A percentile compares a stretch with the other conserved stretches of the same genome.
phyloP scores from a whole-genome alignment of 2,329 filamentous ascomycete species.

The Cordyceps pruinosa region DNA sequence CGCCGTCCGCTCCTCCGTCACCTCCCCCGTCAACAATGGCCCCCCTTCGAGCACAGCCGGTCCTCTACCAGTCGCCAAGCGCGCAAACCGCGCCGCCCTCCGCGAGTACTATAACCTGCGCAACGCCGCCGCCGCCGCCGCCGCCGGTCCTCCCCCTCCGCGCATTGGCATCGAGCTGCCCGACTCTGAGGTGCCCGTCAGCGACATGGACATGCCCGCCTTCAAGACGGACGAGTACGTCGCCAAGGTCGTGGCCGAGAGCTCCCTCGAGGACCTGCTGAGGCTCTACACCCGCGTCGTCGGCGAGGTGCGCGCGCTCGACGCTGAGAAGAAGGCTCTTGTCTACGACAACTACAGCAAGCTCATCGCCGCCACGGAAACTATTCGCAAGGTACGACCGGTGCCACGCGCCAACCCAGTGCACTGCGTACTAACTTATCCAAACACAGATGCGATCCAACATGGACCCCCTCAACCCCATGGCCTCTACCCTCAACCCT shows the following conservation, averaged over 20 bases:
- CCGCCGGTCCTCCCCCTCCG: slow-evolving; percentile 20
- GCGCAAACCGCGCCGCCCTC: slow-evolving; percentile 74
- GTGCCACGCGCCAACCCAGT: too few species aligned
- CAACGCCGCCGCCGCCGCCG: slow-evolving; percentile 27
- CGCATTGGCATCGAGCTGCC: slow-evolving; percentile 34
- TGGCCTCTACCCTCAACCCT: slow-evolving; percentile 64
- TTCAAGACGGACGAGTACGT: slow-evolving; percentile 72
- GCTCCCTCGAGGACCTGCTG: slow-evolving; percentile 61
- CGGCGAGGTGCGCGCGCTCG: slow-evolving; percentile 78
- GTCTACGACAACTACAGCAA: slow-evolving; percentile 99
- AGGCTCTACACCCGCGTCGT: slow-evolving; percentile 64
- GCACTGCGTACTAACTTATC: not conserved
- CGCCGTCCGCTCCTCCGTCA: slow-evolving; percentile 50
- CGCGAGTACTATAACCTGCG: slow-evolving; percentile 88
- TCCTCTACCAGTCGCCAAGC: slow-evolving; percentile 31
- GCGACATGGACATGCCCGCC: slow-evolving; percentile 64
- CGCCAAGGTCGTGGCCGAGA: slow-evolving; percentile 50
- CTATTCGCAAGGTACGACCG: slow-evolving; percentile 67
- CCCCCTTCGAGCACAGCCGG: not conserved
- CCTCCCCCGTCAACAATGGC: slow-evolving; percentile 37
- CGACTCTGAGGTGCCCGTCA: slow-evolving; percentile 52
- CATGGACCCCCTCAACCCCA: slow-evolving; percentile 72
- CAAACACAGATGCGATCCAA: slow-evolving; percentile 60
- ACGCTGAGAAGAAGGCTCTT: slow-evolving; percentile 92
- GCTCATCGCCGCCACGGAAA: slow-evolving; percentile 91